Percentiles rank a stretch among this genome's conserved stretches.
These are phyloP conservation scores for Paraconiothyrium brasiliense DNA, from an alignment of 2,329 filamentous ascomycete genomes.

Conservation along the genomic window DNA sequence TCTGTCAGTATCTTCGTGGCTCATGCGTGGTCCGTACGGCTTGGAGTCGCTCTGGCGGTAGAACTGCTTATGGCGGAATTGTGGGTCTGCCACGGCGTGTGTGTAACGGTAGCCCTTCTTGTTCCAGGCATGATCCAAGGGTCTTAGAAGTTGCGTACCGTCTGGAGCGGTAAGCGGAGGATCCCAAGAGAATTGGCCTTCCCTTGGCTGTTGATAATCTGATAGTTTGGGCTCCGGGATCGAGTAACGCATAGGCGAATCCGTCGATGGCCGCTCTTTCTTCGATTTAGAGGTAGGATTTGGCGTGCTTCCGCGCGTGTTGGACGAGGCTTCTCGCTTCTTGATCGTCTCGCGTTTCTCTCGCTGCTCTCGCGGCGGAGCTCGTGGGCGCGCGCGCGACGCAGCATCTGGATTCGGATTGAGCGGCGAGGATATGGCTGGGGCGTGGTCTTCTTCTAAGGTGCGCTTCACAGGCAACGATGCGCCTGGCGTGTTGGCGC, in stretches of 20 bases:
- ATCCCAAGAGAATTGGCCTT: constrained; percentile 59
- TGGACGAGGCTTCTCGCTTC: constrained; percentile 60
- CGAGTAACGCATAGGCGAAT: constrained; percentile 61
- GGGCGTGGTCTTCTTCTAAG: constrained; percentile 75
- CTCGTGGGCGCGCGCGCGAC: constrained; percentile 53
- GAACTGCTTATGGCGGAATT: constrained; percentile 85
- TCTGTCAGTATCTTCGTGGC: constrained; percentile 89
- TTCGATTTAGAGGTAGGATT: constrained; percentile 53
- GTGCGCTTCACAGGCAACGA: constrained; percentile 68
- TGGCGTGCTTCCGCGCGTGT: constrained; percentile 50
- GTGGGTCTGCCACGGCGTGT: constrained; percentile 88
- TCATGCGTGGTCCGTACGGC: constrained; percentile 85
- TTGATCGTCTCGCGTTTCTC: constrained; percentile 64
- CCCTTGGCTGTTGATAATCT: constrained; percentile 61
- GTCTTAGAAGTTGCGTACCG: constrained; percentile 57
- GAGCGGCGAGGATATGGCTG: constrained; percentile 76
- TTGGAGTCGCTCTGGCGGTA: constrained; percentile 88
- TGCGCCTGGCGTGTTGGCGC: constrained; percentile 47
- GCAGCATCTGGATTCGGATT: constrained; percentile 67
- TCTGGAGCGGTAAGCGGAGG: constrained; percentile 57
- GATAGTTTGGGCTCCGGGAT: constrained; percentile 57
- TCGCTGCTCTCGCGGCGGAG: constrained; percentile 54
- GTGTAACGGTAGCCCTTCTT: constrained; percentile 84
- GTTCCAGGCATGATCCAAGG: constrained; percentile 67
- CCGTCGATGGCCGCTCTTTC: constrained; percentile 44